A percentile compares a stretch with the other conserved stretches of the same genome.
Conservation (phyloP, 164 flowering plant genomes). For the Chimonanthus praecox region DNA sequence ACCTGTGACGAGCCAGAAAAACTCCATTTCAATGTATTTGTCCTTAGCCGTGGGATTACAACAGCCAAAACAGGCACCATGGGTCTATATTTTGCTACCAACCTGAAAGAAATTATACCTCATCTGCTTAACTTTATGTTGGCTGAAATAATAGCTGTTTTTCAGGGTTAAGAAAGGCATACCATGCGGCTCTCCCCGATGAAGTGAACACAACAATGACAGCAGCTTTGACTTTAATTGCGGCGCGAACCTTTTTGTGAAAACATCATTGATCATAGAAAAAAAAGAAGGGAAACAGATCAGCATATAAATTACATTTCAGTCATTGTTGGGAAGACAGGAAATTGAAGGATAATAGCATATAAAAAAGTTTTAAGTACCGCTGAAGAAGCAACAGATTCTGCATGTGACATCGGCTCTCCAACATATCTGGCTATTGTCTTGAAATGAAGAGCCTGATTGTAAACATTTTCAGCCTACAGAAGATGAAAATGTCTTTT, state of each 20-base stretch:
- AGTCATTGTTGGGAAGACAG: not conserved
- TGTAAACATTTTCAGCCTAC: conserved; percentile 51
- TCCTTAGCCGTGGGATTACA: conserved; percentile 32
- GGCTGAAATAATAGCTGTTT: not conserved
- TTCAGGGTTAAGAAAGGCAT: not conserved
- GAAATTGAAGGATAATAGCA: not conserved
- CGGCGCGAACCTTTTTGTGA: conserved; percentile 36
- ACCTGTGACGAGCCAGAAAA: conserved; percentile 43
- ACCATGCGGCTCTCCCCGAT: conserved; percentile 55
- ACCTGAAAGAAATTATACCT: conserved; percentile 17
- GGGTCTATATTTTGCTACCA: conserved; percentile 53
- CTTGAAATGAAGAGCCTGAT: conserved; percentile 36
- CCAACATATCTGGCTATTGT: conserved; percentile 29
- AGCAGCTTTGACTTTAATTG: conserved; percentile 41
- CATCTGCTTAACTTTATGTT: not conserved
- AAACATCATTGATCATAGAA: not conserved
- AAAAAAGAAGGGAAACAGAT: not conserved
- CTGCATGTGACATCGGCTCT: conserved; percentile 46
- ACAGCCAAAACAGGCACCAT: conserved; percentile 41
- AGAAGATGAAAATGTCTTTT: not conserved
- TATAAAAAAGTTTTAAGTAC: conserved; percentile 20
- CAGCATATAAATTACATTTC: not conserved
- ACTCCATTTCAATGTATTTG: conserved; percentile 32
- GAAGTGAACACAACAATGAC: conserved; percentile 48
- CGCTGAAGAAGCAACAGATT: conserved; percentile 58